Evolutionary conservation across 2,329 filamentous ascomycete species (phyloP), one percentile per base, ranked within the genome.

Genomic region (Trichoderma asperellum): DNA sequence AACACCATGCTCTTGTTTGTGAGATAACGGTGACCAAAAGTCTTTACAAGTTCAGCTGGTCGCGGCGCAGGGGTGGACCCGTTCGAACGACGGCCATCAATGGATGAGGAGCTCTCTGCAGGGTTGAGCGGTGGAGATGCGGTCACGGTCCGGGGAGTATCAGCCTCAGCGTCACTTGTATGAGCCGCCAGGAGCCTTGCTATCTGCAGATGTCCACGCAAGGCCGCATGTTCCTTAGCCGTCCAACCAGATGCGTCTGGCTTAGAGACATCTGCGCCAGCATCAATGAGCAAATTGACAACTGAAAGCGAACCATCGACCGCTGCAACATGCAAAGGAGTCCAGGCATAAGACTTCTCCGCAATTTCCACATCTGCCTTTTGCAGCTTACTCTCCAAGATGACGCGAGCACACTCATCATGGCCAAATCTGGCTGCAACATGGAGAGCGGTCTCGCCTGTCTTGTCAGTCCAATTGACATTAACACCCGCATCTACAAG

Each of bases 11-110:
- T 92, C 75, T 97, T 91, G 63, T 96, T 89, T 21, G 89, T 96
- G 62, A 99, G 86, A 80, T 98, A 99, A 66, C 95, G 89, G 83
- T 99, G 96, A 68, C 96, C 96, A 79, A 98, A 99, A 1, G 93
- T 92, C 81, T 98, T 98, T 73, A 98, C 88, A 5, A 94, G 91
- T 72, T 97, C 93, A 2, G 89, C 83, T 7, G 85, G 81, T 62
- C 89, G 85, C 6, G 84, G 79, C 24, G 78, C 74, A 66, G 80
- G 77, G 74, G 86, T 82, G 24, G 79, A 76, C 69, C 83, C 80
- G 74, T 87, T 83, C 60, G 88, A 90, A 40, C 83, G 84, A 61
- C 87, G 83, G 57, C 87, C 87, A 47, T 86, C 87, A 14, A 90
- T 85, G 0, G 91, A 93, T 0, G 88, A 88, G 0, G 88, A 88